phyloP scores from a whole-genome alignment of 495 filamentous ascomycete species.

The Aeminium ludgeri region DNA sequence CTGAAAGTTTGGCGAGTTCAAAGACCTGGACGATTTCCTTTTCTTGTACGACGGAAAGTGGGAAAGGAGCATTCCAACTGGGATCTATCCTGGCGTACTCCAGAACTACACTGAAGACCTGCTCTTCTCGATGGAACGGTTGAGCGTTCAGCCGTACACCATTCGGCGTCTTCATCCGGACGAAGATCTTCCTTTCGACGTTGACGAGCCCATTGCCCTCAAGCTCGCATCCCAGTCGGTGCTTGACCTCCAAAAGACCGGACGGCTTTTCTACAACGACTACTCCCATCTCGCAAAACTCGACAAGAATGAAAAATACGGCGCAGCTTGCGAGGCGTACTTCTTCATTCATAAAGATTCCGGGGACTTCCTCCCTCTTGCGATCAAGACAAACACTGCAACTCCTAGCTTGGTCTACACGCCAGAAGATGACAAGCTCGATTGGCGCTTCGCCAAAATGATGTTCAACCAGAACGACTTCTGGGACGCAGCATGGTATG shows the following conservation, averaged over 20 bases:
- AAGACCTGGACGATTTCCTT: conserved; percentile 14
- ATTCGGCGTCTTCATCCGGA: conserved; percentile 20
- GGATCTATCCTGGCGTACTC: conserved; percentile 18
- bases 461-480: conserved; percentile 27
- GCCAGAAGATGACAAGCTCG: conserved; percentile 20
- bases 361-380: conserved; percentile 25
- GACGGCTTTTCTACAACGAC: conserved; percentile 24
- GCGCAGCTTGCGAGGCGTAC: conserved; percentile 24
- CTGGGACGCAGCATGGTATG: conserved; percentile 12
- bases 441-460: conserved; percentile 29
- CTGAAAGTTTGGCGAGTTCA: conserved; percentile 1
- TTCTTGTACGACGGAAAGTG: conserved; percentile 25
- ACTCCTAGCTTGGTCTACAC: conserved; percentile 24
- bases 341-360: conserved; percentile 22
- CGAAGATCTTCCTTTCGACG: conserved; percentile 19
- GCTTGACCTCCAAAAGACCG: conserved; percentile 11
- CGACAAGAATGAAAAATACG: conserved; percentile 15
- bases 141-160: conserved; percentile 23
- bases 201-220: conserved; percentile 16
- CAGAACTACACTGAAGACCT: conserved; percentile 28
- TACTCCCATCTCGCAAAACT: conserved; percentile 18
- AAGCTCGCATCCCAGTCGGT: conserved; percentile 17
- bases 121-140: conserved; percentile 26
- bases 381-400: conserved; percentile 23
- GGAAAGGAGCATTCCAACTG: conserved; percentile 17